Conservation (phyloP, 352 stramenopile genomes). For the Phytopythium vexans region DNA sequence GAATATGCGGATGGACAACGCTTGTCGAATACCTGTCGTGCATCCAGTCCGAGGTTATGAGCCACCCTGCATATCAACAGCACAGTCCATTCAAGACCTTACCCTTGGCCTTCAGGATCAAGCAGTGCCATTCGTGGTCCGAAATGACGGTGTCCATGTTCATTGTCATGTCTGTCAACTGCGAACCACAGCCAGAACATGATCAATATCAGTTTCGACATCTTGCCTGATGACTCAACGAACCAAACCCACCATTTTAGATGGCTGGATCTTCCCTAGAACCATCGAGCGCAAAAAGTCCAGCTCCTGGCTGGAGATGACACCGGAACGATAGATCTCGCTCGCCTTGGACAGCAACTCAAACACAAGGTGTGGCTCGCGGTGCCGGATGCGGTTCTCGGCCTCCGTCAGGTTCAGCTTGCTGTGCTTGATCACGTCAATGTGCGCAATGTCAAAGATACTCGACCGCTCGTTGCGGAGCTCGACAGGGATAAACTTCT, state of each 20-base stretch:
- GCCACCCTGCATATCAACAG: background rate
- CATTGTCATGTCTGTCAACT: slow-evolving; percentile 83
- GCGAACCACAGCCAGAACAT: background rate
- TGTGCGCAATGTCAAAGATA: slow-evolving; percentile 69
- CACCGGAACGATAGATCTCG: slow-evolving; percentile 75
- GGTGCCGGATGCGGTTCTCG: slow-evolving; percentile 80
- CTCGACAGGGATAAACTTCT: slow-evolving; percentile 73
- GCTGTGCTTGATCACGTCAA: slow-evolving; percentile 80
- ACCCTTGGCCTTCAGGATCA: slow-evolving; percentile 84
- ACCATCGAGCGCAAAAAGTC: slow-evolving; percentile 75
- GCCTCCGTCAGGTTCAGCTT: slow-evolving; percentile 77
- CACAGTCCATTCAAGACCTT: background rate
- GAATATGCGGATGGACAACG: slow-evolving; percentile 75
- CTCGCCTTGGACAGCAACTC: slow-evolving; percentile 80
- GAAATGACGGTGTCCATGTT: slow-evolving; percentile 85
- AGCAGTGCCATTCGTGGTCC: slow-evolving; percentile 82
- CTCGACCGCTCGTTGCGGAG: slow-evolving; percentile 51
- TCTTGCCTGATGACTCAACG: background rate
- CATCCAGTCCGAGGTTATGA: background rate
- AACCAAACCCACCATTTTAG: slow-evolving; percentile 60
- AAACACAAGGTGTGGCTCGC: slow-evolving; percentile 80
- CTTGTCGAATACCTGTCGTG: slow-evolving; percentile 64
- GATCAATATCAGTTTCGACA: background rate
- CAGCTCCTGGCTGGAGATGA: slow-evolving; percentile 81
- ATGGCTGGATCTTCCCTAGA: slow-evolving; percentile 74